A percentile compares a stretch with the other conserved stretches of the same genome.
phyloP scores from a whole-genome alignment of 2,329 filamentous ascomycete genomes.

The Pseudogymnoascus sp. region DNA sequence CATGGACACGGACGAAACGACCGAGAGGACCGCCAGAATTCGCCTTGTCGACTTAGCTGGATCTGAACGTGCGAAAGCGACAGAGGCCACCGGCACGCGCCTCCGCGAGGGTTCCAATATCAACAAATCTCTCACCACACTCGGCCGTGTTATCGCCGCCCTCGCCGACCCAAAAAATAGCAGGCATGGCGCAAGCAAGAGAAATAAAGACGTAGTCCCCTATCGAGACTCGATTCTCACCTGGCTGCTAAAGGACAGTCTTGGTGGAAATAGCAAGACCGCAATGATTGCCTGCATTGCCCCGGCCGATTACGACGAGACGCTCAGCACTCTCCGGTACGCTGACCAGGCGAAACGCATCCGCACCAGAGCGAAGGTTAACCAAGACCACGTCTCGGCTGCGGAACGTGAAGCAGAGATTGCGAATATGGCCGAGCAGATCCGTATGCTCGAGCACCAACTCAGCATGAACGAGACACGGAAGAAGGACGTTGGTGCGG shows the following conservation, averaged over 20 bases:
- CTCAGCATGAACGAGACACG: slow-evolving; percentile 61
- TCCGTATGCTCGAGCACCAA: slow-evolving; percentile 63
- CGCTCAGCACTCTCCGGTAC: slow-evolving; percentile 89
- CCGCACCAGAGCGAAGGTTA: slow-evolving; percentile 86
- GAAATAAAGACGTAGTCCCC: slow-evolving; percentile 68
- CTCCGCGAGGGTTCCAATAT: slow-evolving; percentile 95
- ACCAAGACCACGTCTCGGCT: slow-evolving; percentile 87
- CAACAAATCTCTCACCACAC: slow-evolving; percentile 95
- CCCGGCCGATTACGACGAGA: slow-evolving; percentile 94
- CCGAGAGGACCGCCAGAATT: slow-evolving; percentile 88
- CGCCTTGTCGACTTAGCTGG: slow-evolving; percentile 91
- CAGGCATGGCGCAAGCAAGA: slow-evolving; percentile 46
- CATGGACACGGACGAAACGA: slow-evolving; percentile 94
- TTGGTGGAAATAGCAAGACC: slow-evolving; percentile 95
- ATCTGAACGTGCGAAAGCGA: slow-evolving; percentile 89
- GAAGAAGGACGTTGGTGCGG: slow-evolving; percentile 69
- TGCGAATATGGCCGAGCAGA: slow-evolving; percentile 88
- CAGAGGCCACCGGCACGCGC: slow-evolving; percentile 85
- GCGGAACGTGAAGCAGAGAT: slow-evolving; percentile 95
- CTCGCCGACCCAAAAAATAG: slow-evolving; percentile 65
- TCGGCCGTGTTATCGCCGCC: slow-evolving; percentile 91
- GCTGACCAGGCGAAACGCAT: slow-evolving; percentile 97
- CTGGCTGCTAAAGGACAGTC: slow-evolving; percentile 88
- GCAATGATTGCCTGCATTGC: slow-evolving; percentile 99
- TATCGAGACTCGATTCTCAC: slow-evolving; percentile 82